phyloP scores from a whole-genome alignment of 2,329 filamentous ascomycete genomes.

The Diaporthe citriasiana region DNA sequence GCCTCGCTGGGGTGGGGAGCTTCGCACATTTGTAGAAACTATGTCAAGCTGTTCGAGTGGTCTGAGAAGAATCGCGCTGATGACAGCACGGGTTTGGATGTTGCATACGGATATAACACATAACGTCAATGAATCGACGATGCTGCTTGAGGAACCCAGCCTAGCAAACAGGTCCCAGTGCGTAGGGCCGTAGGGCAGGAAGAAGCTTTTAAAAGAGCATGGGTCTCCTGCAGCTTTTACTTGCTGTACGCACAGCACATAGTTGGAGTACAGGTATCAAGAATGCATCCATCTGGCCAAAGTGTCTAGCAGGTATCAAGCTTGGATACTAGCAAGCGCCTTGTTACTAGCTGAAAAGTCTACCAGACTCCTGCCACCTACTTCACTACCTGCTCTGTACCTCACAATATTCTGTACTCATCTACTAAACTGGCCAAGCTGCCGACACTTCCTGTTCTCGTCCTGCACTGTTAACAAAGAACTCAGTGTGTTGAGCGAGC shows the following conservation, averaged over 20 bases:
- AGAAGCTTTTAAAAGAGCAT: not conserved
- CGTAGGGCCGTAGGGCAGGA: not conserved
- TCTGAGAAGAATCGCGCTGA: conserved; percentile 11
- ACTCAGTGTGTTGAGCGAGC: too few relatives aligned
- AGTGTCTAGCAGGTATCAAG: not conserved
- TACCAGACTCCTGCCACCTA: too few relatives aligned
- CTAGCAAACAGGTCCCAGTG: not conserved
- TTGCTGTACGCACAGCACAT: not conserved
- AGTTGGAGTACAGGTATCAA: not conserved
- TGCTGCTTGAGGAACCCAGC: too few relatives aligned
- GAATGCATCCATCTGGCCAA: not conserved
- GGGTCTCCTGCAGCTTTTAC: not conserved
- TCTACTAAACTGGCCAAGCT: too few relatives aligned
- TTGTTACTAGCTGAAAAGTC: too few relatives aligned
- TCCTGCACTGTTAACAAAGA: too few relatives aligned
- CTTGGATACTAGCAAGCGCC: not conserved
- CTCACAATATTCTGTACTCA: not conserved
- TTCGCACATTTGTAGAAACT: conserved; percentile 17
- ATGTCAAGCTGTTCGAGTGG: conserved; percentile 27
- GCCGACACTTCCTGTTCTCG: too few relatives aligned
- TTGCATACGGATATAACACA: not conserved
- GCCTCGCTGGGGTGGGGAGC: not conserved
- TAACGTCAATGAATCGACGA: not conserved
- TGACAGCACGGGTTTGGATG: conserved; percentile 6
- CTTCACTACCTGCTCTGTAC: not conserved